Percentiles rank a stretch among this genome's conserved stretches.
These are phyloP conservation scores for Peronospora belbahrii DNA, from an alignment of 352 stramenopile genomes.

Conservation along the genomic window DNA sequence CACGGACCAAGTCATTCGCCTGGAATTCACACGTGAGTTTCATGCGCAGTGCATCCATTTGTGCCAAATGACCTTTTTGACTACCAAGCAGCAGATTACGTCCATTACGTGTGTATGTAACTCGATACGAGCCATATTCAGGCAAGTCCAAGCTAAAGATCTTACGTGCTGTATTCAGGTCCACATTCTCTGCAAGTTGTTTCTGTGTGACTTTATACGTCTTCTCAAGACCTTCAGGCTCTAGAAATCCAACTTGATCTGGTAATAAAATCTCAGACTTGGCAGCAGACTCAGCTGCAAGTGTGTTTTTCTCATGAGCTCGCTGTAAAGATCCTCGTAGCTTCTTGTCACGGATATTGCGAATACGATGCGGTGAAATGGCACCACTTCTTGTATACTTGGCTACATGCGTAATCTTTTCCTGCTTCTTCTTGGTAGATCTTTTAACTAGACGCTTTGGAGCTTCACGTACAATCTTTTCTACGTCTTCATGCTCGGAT, in stretches of 20 bases:
- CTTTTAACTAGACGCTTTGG: conserved; percentile 50
- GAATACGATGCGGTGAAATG: conserved; percentile 52
- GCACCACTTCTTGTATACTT: conserved; percentile 66
- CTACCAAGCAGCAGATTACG: conserved; percentile 91
- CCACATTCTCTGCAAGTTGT: conserved; percentile 79
- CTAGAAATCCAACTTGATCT: conserved; percentile 77
- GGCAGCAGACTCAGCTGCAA: conserved; percentile 80
- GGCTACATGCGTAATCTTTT: conserved; percentile 47
- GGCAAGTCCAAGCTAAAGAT: conserved; percentile 93
- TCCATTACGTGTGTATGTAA: conserved; percentile 94
- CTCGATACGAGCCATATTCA: conserved; percentile 89
- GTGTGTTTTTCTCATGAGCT: conserved; percentile 71
- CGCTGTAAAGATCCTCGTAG: conserved; percentile 63
- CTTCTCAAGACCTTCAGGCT: conserved; percentile 94
- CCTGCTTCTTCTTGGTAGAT: conserved; percentile 10
- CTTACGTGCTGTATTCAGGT: conserved; percentile 92
- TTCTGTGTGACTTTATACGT: conserved; percentile 94
- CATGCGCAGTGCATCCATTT: conserved; percentile 91
- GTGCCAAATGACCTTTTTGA: conserved; percentile 90
- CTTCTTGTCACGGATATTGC: conserved; percentile 85
- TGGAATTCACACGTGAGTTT: conserved; percentile 91
- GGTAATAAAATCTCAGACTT: conserved; percentile 89
- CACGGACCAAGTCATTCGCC: conserved; percentile 90
- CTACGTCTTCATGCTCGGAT: conserved; percentile 52
- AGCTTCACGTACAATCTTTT: conserved; percentile 45